A percentile compares a stretch with the other conserved stretches of the same genome.
Evolutionary conservation across 2,329 filamentous ascomycete genomes (phyloP).

Genomic region (Teratosphaeria epicoccoides): DNA sequence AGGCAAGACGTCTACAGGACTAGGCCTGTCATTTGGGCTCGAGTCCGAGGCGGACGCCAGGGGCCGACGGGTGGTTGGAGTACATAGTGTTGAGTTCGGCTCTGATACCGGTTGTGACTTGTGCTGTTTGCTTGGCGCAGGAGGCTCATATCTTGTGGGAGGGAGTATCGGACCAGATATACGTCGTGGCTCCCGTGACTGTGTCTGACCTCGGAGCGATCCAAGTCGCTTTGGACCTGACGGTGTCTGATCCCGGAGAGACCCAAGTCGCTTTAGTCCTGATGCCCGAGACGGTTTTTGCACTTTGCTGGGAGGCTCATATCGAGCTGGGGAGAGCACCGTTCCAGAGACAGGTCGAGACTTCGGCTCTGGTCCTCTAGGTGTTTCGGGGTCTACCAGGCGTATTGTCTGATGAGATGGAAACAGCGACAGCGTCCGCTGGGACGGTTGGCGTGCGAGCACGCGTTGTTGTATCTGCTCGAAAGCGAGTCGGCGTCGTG

Average conservation of each 20-base stretch:
- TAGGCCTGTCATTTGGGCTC: not conserved
- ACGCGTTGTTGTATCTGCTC: not conserved
- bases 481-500: not conserved
- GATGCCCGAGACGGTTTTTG: not conserved
- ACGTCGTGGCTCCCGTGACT: not conserved
- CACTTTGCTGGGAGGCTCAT: not conserved
- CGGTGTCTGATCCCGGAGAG: too few species aligned
- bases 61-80: too few species aligned
- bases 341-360: not conserved
- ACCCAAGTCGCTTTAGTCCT: not conserved
- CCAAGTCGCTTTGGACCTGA: too few species aligned
- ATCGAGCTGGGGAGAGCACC: not conserved
- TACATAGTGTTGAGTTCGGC: not conserved
- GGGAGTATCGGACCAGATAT: not conserved
- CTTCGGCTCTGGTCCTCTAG: not conserved
- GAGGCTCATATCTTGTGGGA: not conserved
- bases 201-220: too few species aligned
- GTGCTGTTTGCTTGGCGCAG: not conserved
- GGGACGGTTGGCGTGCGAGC: not conserved
- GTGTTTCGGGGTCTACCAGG: not conserved
- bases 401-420: not conserved
- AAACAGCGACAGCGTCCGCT: not conserved
- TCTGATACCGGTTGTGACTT: not conserved
- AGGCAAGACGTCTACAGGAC: not conserved
- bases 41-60: not conserved